Percentiles rank a stretch among this genome's conserved stretches.
These are phyloP conservation scores for Kurtzmaniella quercitrusa DNA, from an alignment of 1,139 yeast genomes.

Conservation along the genomic window DNA sequence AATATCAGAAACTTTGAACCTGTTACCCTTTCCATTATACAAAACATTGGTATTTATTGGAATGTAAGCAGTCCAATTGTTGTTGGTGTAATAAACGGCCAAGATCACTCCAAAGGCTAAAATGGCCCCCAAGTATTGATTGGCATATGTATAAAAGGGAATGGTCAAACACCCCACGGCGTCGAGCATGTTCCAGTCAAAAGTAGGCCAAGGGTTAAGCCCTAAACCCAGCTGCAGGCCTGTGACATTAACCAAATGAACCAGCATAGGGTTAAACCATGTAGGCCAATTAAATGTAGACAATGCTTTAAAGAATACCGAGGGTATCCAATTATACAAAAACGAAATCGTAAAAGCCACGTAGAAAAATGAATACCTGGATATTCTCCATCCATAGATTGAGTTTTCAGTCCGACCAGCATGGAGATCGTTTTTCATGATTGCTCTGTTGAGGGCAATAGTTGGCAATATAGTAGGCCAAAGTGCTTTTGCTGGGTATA, in stretches of 20 bases:
- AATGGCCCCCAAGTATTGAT: slow-evolving; percentile 32
- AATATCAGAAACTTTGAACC: slow-evolving; percentile 31
- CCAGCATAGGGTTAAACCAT: slow-evolving; percentile 39
- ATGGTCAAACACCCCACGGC: slow-evolving; percentile 39
- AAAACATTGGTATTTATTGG: slow-evolving; percentile 38
- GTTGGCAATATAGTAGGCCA: slow-evolving; percentile 49
- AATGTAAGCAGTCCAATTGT: slow-evolving; percentile 37
- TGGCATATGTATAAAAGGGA: slow-evolving; percentile 37
- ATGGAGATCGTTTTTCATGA: slow-evolving; percentile 28
- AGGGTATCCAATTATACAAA: slow-evolving; percentile 41
- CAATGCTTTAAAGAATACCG: slow-evolving; percentile 37
- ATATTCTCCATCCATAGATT: slow-evolving; percentile 41
- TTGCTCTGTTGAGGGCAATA: slow-evolving; percentile 41
- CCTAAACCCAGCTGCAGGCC: slow-evolving; percentile 41
- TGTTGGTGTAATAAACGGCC: slow-evolving; percentile 32
- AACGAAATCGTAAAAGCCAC: slow-evolving; percentile 31
- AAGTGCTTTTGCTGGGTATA: slow-evolving; percentile 41
- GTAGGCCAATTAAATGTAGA: slow-evolving; percentile 48
- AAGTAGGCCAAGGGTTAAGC: slow-evolving; percentile 40
- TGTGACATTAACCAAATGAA: slow-evolving; percentile 35
- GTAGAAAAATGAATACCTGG: slow-evolving; percentile 38
- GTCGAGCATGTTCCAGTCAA: slow-evolving; percentile 44
- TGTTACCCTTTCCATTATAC: slow-evolving; percentile 31
- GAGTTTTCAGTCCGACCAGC: slow-evolving; percentile 14
- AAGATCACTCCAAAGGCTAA: slow-evolving; percentile 31